phyloP scores from a whole-genome alignment of 345 rosid species.

The Melastoma malabathricum region DNA sequence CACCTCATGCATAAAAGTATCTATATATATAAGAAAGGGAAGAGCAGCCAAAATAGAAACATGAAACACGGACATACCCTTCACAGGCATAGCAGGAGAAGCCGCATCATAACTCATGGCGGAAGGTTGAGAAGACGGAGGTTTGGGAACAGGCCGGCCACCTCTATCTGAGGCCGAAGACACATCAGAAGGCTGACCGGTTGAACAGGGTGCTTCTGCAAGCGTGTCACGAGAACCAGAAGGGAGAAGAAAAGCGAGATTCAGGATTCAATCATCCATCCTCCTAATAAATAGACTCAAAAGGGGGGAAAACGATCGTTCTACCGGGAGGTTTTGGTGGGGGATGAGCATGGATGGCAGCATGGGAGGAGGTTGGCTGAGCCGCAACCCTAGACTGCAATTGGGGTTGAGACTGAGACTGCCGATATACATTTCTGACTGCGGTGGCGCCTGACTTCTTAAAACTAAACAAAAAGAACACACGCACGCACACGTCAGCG shows the following conservation, averaged over 20 bases:
- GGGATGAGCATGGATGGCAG: too few species aligned
- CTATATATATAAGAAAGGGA: neutral
- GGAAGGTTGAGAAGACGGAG: conserved; percentile 69
- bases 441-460: too few species aligned
- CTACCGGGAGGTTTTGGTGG: too few species aligned
- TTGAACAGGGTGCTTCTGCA: conserved; percentile 20
- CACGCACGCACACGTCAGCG: neutral
- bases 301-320: too few species aligned
- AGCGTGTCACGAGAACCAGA: conserved; percentile 39
- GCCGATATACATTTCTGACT: too few species aligned
- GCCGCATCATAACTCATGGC: conserved; percentile 31
- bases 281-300: too few species aligned
- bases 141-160: conserved; percentile 54
- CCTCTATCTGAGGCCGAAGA: conserved; percentile 22
- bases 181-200: conserved; percentile 20
- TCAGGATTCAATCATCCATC: neutral
- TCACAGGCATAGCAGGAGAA: conserved; percentile 28
- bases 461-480: too few species aligned
- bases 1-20: neutral
- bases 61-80: conserved; percentile 25
- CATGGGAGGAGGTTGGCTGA: too few species aligned
- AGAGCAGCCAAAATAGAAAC: neutral
- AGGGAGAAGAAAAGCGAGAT: neutral
- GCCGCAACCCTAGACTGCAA: too few species aligned
- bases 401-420: too few species aligned